Base-by-base conservation (phyloP, 768 basidiomycete species). In the Mycena filopes region DNA sequence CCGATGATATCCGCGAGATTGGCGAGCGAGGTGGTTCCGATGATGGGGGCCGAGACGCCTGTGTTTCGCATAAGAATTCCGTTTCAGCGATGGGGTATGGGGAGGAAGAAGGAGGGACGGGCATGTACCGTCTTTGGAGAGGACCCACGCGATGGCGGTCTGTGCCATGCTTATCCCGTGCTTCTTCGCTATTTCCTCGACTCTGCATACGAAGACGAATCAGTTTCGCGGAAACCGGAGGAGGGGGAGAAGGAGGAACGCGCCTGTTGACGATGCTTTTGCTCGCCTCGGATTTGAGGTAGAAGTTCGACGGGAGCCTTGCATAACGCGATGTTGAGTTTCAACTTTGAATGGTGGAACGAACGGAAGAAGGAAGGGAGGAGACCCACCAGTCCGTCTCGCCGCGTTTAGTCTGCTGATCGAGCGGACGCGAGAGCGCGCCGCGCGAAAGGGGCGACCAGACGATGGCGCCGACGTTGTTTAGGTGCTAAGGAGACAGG, bases 151-250 rank as follows among this genome's bases (percentile, higher is more conserved):
- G n/a, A 82, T 56, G 7, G 82, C 78, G 13, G 83, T 75, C 58
- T 83, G 82, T 2, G 82, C 83, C 85, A 87, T 86, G 23, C 75
- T 76, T 8, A 81, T 70, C 3, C 76, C 77, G 23, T 76, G 78
- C 49, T 80, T 77, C 69, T 82, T 81, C 9, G 85, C 82, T 26
- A 86, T 68, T 63, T 80, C 74, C 63, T 86, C 83, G 53, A 87
- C 79, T 10, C 83, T 79, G 53, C 47, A 5, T 33, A 33, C 7
- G 31, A 33, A 33, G 31, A 33, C 5, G 12, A 33, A 33, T n/a
- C n/a, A 33, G 12, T 33, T 33, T 33, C 31, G n/a, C n/a, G n/a
- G n/a, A n/a, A n/a, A n/a, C n/a, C n/a, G n/a, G n/a, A n/a, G n/a
- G n/a, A n/a, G n/a, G n/a, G n/a, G n/a, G n/a, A n/a, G n/a, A n/a